Base-by-base conservation (phyloP, 2,329 filamentous ascomycete genomes). In the Harringtonia aguacate region DNA sequence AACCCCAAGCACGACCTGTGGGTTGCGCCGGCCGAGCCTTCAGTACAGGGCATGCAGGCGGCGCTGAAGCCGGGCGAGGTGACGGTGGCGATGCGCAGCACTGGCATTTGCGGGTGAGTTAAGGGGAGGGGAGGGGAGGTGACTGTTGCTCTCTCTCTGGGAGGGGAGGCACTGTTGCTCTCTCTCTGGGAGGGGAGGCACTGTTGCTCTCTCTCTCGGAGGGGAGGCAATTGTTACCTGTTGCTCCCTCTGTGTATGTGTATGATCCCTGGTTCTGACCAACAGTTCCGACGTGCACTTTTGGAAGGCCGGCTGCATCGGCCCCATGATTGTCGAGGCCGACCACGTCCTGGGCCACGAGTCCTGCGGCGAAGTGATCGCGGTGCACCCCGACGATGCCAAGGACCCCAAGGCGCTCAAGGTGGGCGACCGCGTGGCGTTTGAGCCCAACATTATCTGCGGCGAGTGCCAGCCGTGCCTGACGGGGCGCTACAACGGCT, bases 291-390 rank as follows among this genome's bases (percentile, higher is more conserved):
- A 95, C 64, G 82, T 97, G 45, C 90, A 97, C 68, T 97, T 97
- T 71, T 97, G 90, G 90, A 86, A 94, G 61, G 84, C 84, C 40
- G 90, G 90, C 53, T 86, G 85, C 68, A 97, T 97, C 60, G 90
- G 90, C 24, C 89, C 89, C 53, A 95, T 95, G 89, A 82, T 95
- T 50, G 90, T 97, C 39, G 75, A 76, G 53, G 84, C 76, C 57
- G 83, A 89, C 58, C 90, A 95, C 64, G 88, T 95, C 58, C 80
- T 97, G 18, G 90, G 90, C 53, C 90, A 97, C 70, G 90, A 97
- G 68, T 92, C 87, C 35, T 84, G 88, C 4, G 90, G 89, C 50
- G 81, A 83, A 56, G 66, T 95, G 47, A 75, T 95, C 53, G 84
- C 88, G 15, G 82, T 82, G 43, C 85, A 90, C 64, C 77, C 49